Percentiles rank a stretch among this genome's conserved stretches.
These are phyloP conservation scores for Mycena pura DNA, from an alignment of 768 basidiomycete genomes.

Conservation along the genomic window DNA sequence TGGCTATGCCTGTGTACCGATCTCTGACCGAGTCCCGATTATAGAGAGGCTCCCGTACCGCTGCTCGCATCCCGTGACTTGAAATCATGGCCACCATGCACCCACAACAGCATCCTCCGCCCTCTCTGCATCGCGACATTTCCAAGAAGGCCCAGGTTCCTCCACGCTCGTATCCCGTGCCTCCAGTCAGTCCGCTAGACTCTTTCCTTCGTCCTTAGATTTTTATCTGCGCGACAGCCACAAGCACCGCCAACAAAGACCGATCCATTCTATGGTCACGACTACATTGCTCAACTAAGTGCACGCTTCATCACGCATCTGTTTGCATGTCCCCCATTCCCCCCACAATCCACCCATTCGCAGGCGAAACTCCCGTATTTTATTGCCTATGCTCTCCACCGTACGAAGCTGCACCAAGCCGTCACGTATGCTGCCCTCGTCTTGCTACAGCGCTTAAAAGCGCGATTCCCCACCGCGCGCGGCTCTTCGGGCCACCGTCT, in stretches of 20 bases:
- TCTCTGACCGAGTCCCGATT: slow-evolving; percentile 24
- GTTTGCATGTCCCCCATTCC: slow-evolving; percentile 86
- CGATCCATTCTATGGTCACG: slow-evolving; percentile 81
- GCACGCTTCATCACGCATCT: slow-evolving; percentile 84
- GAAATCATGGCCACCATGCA: slow-evolving; percentile 24
- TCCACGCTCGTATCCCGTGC: slow-evolving; percentile 21
- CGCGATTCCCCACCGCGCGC: slow-evolving; percentile 89
- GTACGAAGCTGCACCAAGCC: slow-evolving; percentile 73
- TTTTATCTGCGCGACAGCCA: slow-evolving; percentile 24
- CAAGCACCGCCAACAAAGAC: slow-evolving; percentile 37
- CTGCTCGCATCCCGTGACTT: slow-evolving; percentile 19
- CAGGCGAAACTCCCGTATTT: slow-evolving; percentile 76
- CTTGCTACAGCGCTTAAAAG: slow-evolving; percentile 84
- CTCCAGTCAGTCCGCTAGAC: slow-evolving; percentile 22
- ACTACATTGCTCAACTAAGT: slow-evolving; percentile 69
- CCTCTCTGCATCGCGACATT: slow-evolving; percentile 17
- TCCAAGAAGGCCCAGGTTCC: slow-evolving; percentile 26
- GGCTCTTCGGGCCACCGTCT: slow-evolving; percentile 90
- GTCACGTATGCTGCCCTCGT: slow-evolving; percentile 74
- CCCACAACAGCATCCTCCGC: slow-evolving; percentile 17
- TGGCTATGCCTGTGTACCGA: slow-evolving; percentile 9
- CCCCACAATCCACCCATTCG: slow-evolving; percentile 62
- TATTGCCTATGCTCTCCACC: slow-evolving; percentile 87
- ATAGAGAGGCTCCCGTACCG: slow-evolving; percentile 11
- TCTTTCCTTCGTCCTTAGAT: slow-evolving; percentile 2